phyloP scores from a whole-genome alignment of 2,329 filamentous ascomycete genomes.

The Gaeumannomyces sp. region DNA sequence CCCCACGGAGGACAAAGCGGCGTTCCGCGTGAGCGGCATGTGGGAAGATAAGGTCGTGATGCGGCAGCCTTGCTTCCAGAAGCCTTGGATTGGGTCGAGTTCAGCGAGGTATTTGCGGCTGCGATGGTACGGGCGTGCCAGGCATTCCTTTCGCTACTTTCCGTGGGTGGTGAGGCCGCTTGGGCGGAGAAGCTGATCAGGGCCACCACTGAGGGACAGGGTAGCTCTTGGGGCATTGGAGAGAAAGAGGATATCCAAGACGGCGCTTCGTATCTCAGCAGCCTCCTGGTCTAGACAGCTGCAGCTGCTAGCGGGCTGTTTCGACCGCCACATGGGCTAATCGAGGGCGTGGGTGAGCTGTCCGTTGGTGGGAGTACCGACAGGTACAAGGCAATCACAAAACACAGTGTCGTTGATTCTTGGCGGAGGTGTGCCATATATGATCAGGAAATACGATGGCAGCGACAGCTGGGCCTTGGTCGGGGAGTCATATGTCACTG shows the following conservation, averaged over 20 bases:
- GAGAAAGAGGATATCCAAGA: not conserved
- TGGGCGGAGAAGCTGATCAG: not conserved
- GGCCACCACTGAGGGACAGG: not conserved
- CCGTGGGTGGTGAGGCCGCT: not conserved
- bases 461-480: too few relatives aligned
- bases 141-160: not conserved
- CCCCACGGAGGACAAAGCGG: not conserved
- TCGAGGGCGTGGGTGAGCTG: not conserved
- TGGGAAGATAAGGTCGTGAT: not conserved
- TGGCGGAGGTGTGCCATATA: too few relatives aligned
- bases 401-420: too few relatives aligned
- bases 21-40: not conserved
- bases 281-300: not conserved
- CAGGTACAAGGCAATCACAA: not conserved
- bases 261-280: not conserved
- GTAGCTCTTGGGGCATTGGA: too few relatives aligned
- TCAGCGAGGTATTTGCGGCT: not conserved
- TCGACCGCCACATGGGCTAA: not conserved
- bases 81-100: not conserved
- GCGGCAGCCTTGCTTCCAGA: not conserved
- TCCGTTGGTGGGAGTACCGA: not conserved
- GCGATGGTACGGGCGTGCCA: not conserved
- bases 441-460: too few relatives aligned
- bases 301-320: not conserved
- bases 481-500: too few relatives aligned